Evolutionary conservation across 192 early-diverging fungal species (phyloP).

Genomic region (Cetraspora pellucida): DNA sequence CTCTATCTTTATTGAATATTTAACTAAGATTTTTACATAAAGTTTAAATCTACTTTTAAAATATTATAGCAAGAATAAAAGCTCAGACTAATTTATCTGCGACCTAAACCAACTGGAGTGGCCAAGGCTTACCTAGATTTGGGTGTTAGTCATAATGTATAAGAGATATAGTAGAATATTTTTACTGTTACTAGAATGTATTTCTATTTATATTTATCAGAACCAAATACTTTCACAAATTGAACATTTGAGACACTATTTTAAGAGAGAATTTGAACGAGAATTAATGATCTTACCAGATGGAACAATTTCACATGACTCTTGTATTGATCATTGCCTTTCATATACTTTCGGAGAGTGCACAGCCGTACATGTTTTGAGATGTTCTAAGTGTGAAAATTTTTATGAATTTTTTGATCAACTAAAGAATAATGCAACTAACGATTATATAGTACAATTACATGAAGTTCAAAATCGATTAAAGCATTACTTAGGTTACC

Average conservation of each 20-base stretch:
- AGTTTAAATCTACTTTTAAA: too few species aligned
- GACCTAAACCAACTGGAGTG: too few species aligned
- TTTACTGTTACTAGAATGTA: too few species aligned
- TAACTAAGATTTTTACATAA: too few species aligned
- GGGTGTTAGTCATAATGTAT: too few species aligned
- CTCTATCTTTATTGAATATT: too few species aligned
- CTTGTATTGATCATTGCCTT: neutral
- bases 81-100: too few species aligned
- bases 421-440: neutral
- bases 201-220: neutral
- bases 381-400: neutral
- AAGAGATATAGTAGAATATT: too few species aligned
- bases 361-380: neutral
- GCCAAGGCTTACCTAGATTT: too few species aligned
- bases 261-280: neutral
- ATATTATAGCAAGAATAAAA: too few species aligned
- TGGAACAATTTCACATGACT: neutral
- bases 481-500: neutral
- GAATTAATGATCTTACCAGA: neutral
- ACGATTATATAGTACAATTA: neutral
- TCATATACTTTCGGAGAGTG: neutral
- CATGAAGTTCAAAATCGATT: neutral
- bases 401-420: constrained; percentile 11
- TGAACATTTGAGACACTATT: neutral
- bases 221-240: neutral